Percentiles rank a stretch among this genome's conserved stretches.
phyloP scores from a whole-genome alignment of 371 early-diverging fungal genomes.

The Zopfochytrium polystomum region DNA sequence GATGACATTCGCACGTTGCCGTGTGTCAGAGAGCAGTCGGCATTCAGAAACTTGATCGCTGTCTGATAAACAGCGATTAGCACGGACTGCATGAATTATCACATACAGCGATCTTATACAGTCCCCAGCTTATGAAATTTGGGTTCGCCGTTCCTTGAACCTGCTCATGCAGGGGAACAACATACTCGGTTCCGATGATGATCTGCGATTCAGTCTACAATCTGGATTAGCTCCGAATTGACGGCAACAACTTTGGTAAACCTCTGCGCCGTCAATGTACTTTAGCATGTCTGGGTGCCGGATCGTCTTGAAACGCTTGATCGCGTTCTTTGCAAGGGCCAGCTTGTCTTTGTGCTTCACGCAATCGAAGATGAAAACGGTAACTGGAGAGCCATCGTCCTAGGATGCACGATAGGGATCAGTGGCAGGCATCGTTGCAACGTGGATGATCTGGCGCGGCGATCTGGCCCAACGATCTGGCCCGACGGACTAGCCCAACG shows the following conservation, averaged over 20 bases:
- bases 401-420: not conserved
- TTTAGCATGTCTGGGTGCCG: conserved; percentile 86
- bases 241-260: too few species aligned
- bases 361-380: conserved; percentile 85
- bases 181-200: conserved; percentile 87
- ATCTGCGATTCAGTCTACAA: conserved; percentile 75
- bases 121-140: conserved; percentile 76
- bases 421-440: not conserved
- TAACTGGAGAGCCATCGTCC: not conserved
- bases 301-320: conserved; percentile 80
- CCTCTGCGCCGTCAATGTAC: conserved; percentile 85
- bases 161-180: conserved; percentile 61
- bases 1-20: conserved; percentile 76
- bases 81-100: conserved; percentile 4
- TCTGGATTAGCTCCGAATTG: too few species aligned
- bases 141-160: conserved; percentile 50
- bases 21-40: conserved; percentile 82
- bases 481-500: too few species aligned
- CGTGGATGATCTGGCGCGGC: not conserved
- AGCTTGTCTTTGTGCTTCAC: conserved; percentile 60
- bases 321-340: conserved; percentile 81
- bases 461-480: too few species aligned
- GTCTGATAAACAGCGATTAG: conserved; percentile 47
- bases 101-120: conserved; percentile 84
- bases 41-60: conserved; percentile 81